phyloP scores from a whole-genome alignment of 495 filamentous ascomycete genomes.

The Xylaria sp. region DNA sequence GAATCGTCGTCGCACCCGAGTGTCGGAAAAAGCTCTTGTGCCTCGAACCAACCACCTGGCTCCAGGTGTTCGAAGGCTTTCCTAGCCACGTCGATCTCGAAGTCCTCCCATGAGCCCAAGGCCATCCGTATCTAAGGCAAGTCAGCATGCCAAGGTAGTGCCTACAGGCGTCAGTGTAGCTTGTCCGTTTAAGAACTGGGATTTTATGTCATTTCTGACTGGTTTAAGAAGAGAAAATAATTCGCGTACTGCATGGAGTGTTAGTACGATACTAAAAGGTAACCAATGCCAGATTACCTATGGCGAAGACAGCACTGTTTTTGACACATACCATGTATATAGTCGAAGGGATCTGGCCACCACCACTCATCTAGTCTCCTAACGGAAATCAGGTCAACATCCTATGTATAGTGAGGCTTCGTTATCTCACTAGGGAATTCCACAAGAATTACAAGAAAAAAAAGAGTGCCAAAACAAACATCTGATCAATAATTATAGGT shows the following conservation, averaged over 20 bases:
- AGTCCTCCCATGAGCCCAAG: slow-evolving; percentile 54
- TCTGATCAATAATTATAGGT: background rate
- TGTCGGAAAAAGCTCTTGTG: slow-evolving; percentile 66
- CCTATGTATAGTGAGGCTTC: background rate
- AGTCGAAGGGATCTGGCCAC: slow-evolving; percentile 45
- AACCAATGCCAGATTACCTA: background rate
- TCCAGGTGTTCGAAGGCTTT: slow-evolving; percentile 57
- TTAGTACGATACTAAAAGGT: background rate
- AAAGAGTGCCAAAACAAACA: background rate
- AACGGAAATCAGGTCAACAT: slow-evolving; percentile 6
- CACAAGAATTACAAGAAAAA: background rate
- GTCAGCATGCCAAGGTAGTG: background rate
- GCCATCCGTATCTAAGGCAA: slow-evolving; percentile 33
- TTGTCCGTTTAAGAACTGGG: background rate
- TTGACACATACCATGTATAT: slow-evolving; percentile 41
- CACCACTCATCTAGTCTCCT: slow-evolving; percentile 20
- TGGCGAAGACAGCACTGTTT: background rate
- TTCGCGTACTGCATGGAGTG: background rate
- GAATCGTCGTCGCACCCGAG: slow-evolving; percentile 67
- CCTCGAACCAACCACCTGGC: slow-evolving; percentile 72
- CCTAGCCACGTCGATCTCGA: slow-evolving; percentile 46
- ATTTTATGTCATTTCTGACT: background rate
- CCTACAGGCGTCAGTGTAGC: background rate
- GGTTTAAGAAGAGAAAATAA: background rate
- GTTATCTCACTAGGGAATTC: background rate